Evolutionary conservation across 176 grass and related monocot genomes (phyloP).

Genomic region (Oryza nivara): DNA sequence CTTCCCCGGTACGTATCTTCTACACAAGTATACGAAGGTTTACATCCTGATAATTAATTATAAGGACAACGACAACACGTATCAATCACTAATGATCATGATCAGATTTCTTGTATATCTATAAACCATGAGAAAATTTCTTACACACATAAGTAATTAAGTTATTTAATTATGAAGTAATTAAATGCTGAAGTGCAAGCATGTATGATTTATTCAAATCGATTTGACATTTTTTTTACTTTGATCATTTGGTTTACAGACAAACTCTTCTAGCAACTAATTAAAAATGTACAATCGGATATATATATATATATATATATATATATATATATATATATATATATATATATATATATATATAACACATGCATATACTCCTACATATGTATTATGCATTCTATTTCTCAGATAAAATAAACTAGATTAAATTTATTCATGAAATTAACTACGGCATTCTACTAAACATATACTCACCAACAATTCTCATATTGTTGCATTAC

Average conservation of each 20-base stretch:
- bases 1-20: too few species aligned
- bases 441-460: too few species aligned
- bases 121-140: background rate
- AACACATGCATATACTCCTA: background rate
- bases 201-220: background rate
- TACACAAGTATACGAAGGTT: background rate
- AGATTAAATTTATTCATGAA: too few species aligned
- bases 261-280: background rate
- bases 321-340: too few species aligned
- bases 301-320: too few species aligned
- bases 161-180: background rate
- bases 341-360: too few species aligned
- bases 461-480: too few species aligned
- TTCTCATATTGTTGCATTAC: too few species aligned
- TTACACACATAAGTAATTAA: background rate
- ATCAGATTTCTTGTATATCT: slow-evolving; percentile 1
- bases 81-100: slow-evolving; percentile 13
- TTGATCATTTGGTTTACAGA: background rate
- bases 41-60: slow-evolving; percentile 1
- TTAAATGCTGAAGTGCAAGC: background rate
- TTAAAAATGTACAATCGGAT: background rate
- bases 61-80: background rate
- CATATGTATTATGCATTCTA: background rate
- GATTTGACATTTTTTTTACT: background rate
- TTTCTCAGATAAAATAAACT: background rate